Evolutionary conservation across 176 grass and related monocot species (phyloP), one percentile per base, ranked within the genome.

Genomic region (Carex parvula): DNA sequence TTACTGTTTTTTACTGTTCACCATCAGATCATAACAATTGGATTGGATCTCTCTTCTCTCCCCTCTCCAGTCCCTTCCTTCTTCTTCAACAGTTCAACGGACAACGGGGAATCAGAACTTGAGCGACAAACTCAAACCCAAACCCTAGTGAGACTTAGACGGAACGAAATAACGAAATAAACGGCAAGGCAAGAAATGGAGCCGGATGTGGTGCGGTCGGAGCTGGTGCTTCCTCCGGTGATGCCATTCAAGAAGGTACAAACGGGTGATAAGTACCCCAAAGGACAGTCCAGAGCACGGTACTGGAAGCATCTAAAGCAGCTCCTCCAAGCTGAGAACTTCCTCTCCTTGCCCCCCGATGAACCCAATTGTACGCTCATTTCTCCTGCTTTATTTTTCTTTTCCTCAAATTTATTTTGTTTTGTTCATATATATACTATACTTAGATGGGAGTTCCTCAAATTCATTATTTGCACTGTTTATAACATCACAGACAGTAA

Each of bases 301-400:
- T 90, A 99, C 60, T 99, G 91, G 93, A 99, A 99, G 96, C 96
- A 95, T 79, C 93, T 99, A 33, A 94, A 91, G 86, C 58, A 89
- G 80, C 83, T 99, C 58, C 89, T 99, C 32, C 93, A 99, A 75
- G 88, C 88, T 8, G 89, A 94, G 44, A 94, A 99, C 59, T 89
- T 87, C 64, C 4, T 71, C 81, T 82, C 89, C 66, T 88, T 93
- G 3, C 86, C 87, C 32, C 85, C 86, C 0, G 86, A 93, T 70
- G 63, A 84, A 82, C 91, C 96, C 80, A 99, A 99, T 69, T 99
- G 96, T 99, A 54, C 79, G 35, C 7, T 42, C 17, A 8, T 70
- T 16, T 29, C 12, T 7, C 54, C 3, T 64, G 22, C 24, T 39
- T 42, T 54, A 53, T 5, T 13, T 77, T 13, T 54, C 16, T 55